phyloP scores from a whole-genome alignment of 2,329 filamentous ascomycete species.

The Xylariaceae sp. region DNA sequence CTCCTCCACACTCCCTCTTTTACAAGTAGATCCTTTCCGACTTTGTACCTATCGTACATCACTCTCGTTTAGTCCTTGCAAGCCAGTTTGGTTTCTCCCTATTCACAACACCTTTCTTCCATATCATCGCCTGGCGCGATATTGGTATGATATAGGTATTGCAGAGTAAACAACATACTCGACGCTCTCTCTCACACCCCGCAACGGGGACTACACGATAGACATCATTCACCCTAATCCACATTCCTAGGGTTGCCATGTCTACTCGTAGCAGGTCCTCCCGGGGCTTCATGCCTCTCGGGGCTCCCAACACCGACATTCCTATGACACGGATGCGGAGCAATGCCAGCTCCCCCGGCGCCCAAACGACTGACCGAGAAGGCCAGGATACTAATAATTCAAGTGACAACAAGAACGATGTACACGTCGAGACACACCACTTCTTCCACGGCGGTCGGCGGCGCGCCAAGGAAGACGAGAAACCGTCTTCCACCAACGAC shows the following conservation, averaged over 20 bases:
- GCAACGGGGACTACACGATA: not conserved
- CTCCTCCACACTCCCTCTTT: too few species aligned
- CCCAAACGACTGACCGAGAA: slow-evolving; percentile 42
- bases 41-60: too few species aligned
- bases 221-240: not conserved
- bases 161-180: slow-evolving; percentile 5
- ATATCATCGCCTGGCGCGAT: slow-evolving; percentile 31
- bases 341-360: slow-evolving; percentile 49
- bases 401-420: slow-evolving; percentile 29
- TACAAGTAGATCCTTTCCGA: too few species aligned
- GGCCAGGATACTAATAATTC: slow-evolving; percentile 23
- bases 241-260: slow-evolving; percentile 18
- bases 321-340: slow-evolving; percentile 45
- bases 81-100: not conserved
- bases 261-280: slow-evolving; percentile 27
- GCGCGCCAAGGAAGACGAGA: slow-evolving; percentile 39
- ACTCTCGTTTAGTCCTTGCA: not conserved
- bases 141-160: slow-evolving; percentile 17
- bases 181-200: slow-evolving; percentile 4
- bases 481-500: slow-evolving; percentile 36
- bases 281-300: slow-evolving; percentile 30
- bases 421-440: slow-evolving; percentile 43
- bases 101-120: slow-evolving; percentile 9
- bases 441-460: slow-evolving; percentile 46
- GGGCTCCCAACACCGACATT: slow-evolving; percentile 25